phyloP scores from a whole-genome alignment of 192 early-diverging fungal species.

The Obelidium mucronatum region DNA sequence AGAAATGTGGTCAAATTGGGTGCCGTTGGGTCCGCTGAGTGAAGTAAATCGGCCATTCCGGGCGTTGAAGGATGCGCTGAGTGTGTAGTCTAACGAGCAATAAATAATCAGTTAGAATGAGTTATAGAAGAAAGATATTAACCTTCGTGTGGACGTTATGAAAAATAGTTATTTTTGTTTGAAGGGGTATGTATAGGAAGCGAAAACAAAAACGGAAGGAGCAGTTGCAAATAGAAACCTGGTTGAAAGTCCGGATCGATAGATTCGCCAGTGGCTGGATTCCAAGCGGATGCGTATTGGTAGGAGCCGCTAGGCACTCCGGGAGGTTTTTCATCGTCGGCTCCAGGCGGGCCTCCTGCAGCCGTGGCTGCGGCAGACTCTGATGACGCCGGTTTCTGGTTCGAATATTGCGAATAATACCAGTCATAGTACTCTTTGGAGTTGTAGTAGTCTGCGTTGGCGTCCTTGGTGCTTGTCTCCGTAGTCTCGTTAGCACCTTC shows the following conservation, averaged over 20 bases:
- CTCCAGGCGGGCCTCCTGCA: not conserved
- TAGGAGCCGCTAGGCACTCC: not conserved
- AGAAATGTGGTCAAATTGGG: constrained; percentile 32
- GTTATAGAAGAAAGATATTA: not conserved
- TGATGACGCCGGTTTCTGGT: not conserved
- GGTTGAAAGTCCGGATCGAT: constrained; percentile 2
- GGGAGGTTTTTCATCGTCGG: no score
- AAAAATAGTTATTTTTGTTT: not conserved
- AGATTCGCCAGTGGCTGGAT: constrained; percentile 5
- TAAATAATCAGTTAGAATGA: not conserved
- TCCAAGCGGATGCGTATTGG: constrained; percentile 13
- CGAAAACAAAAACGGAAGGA: not conserved
- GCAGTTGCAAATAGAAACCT: not conserved
- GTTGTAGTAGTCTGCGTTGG: constrained; percentile 34
- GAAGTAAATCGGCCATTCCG: constrained; percentile 30
- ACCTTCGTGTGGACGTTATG: not conserved
- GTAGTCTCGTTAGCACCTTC: not conserved
- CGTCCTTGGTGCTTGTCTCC: not conserved
- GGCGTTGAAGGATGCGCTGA: constrained; percentile 30
- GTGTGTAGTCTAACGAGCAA: not conserved
- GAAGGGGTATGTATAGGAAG: not conserved
- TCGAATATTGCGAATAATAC: constrained; percentile 20
- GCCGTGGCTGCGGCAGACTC: not conserved
- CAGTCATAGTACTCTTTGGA: constrained; percentile 33
- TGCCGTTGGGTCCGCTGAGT: not conserved